Base-by-base conservation (phyloP, 2,329 filamentous ascomycete genomes). In the Pyricularia sp. region DNA sequence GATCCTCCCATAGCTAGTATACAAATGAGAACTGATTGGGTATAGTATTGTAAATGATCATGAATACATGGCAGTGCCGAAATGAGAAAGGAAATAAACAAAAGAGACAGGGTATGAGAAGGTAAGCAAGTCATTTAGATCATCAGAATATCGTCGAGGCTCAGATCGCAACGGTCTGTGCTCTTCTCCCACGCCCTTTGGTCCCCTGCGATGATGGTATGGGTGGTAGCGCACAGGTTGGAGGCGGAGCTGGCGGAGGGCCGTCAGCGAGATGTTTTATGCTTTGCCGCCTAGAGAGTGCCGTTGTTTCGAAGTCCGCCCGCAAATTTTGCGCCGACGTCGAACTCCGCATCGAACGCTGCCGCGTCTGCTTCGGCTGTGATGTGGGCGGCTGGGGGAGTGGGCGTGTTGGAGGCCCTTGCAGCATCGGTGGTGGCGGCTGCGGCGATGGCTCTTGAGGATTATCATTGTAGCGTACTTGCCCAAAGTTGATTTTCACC, bases 241-340 rank as follows among this genome's bases (percentile, higher is more conserved):
- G 83, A 5, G 83, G 83, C 7, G 83, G 83, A 16, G 77, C 80
- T 19, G 78, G 82, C 1, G 82, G 82, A 33, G 82, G 82, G 0
- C 79, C 80, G 13, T 80, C 77, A 1, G 73, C 73, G 49, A 83
- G 73, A 30, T 82, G 79, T 6, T 81, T 78, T 77, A 83, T 78
- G 72, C 82, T 84, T 65, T 78, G 76, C 30, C 80, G 75, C 31
- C 63, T 59, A 64, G 75, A 76, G 30, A 68, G 40, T 4, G 68
- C 64, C 16, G 62, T 68, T 22, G 68, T 65, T 5, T 68, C 60
- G 26, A 69, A 70, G 16, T 69, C 68, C 2, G 66, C 65, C 31
- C 69, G 68, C 2, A 72, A 67, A 62, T 71, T 70, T 35, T 70
- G 69, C 31, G 67, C 67, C 26, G 72, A 69, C 10, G 66, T 64